These are phyloP conservation scores for Solanum sejunctum DNA, from an alignment of 257 asterid species.

Conservation along the genomic window DNA sequence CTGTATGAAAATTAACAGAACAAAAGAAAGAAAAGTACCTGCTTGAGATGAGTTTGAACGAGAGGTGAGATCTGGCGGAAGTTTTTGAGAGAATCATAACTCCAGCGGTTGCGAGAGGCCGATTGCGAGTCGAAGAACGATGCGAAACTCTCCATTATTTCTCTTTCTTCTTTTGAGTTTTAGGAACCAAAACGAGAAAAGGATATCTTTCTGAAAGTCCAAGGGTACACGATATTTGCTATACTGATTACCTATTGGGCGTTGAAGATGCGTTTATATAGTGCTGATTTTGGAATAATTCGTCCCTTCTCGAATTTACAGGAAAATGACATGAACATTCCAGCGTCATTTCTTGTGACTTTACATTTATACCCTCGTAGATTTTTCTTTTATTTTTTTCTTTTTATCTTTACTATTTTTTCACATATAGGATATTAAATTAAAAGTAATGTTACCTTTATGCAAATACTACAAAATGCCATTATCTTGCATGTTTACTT, in stretches of 20 bases:
- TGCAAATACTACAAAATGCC: not conserved
- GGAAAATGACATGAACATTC: not conserved
- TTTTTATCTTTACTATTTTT: not conserved
- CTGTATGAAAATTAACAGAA: not conserved
- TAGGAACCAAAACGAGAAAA: not conserved
- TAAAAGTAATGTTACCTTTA: not conserved
- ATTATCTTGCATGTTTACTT: not conserved
- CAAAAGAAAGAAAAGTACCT: conserved; percentile 20
- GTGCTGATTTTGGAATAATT: not conserved
- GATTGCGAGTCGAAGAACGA: conserved; percentile 57
- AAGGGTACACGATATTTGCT: not conserved
- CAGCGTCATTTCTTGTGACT: not conserved
- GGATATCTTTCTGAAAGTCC: not conserved
- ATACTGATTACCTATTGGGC: not conserved
- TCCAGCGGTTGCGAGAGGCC: conserved; percentile 52
- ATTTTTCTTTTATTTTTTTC: not conserved
- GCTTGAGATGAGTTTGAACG: conserved; percentile 86
- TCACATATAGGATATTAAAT: not conserved
- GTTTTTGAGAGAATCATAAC: conserved; percentile 74
- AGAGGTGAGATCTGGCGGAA: conserved; percentile 79
- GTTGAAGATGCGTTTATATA: not conserved
- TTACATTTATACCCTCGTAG: not conserved
- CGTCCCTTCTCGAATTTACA: not conserved
- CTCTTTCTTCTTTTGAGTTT: not conserved
- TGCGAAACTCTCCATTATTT: conserved; percentile 55